phyloP scores from a whole-genome alignment of 2,329 filamentous ascomycete species.

The Camptophora hylomeconis region DNA sequence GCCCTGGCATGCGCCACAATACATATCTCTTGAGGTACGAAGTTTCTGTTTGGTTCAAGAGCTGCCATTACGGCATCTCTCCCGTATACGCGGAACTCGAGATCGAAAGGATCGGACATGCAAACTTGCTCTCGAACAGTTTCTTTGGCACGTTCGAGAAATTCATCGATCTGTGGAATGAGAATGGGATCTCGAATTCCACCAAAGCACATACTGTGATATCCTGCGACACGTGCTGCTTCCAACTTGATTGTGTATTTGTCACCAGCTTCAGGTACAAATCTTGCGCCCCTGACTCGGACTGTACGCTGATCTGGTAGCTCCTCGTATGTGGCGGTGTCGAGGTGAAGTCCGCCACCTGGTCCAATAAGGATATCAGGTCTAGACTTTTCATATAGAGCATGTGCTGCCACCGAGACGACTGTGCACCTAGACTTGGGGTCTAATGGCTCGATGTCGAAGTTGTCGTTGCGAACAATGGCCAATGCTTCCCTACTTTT shows the following conservation, averaged over 20 bases:
- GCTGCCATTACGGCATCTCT: conserved; percentile 24
- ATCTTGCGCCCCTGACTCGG: conserved; percentile 28
- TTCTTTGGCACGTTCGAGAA: conserved; percentile 22
- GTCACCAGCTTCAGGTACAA: conserved; percentile 18
- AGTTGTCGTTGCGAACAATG: conserved; percentile 32
- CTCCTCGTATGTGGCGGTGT: conserved; percentile 30
- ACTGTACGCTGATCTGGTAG: conserved; percentile 21
- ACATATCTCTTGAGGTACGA: conserved; percentile 29
- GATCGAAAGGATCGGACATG: conserved; percentile 23
- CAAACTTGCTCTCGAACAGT: conserved; percentile 14
- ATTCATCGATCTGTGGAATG: conserved; percentile 27
- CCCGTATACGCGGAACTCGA: conserved; percentile 36
- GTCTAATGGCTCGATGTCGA: conserved; percentile 34
- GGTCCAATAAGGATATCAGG: conserved; percentile 39
- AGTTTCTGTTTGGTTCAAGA: conserved; percentile 14
- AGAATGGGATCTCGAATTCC: conserved; percentile 35
- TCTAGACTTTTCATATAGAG: conserved; percentile 41
- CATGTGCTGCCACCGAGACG: conserved; percentile 39
- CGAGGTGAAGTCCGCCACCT: conserved; percentile 35
- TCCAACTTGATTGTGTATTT: conserved; percentile 40
- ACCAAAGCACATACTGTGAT: conserved; percentile 35
- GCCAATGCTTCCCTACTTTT: conserved; percentile 33
- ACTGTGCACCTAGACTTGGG: conserved; percentile 32
- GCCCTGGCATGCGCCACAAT: conserved; percentile 37
- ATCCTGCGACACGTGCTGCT: conserved; percentile 30